phyloP scores from a whole-genome alignment of 2,329 filamentous ascomycete genomes.

The Claviceps fusiformis region DNA sequence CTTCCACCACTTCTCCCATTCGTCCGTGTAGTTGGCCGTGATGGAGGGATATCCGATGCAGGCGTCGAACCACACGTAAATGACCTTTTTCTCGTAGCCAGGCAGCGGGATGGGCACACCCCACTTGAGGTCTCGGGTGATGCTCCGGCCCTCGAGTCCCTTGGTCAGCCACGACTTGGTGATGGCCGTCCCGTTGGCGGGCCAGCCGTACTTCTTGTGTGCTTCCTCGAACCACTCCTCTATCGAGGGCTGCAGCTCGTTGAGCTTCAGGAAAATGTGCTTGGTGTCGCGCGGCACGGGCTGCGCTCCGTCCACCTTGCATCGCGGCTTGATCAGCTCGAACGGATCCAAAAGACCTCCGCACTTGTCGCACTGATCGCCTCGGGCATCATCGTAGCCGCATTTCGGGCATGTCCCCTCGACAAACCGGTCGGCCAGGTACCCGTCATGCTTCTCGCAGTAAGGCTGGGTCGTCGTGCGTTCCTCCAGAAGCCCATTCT shows the following conservation, averaged over 20 bases:
- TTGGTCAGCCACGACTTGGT: constrained; percentile 71
- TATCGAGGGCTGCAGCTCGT: constrained; percentile 66
- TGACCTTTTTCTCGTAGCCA: constrained; percentile 51
- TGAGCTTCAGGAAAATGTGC: constrained; percentile 78
- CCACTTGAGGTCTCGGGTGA: constrained; percentile 89
- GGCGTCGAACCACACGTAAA: constrained; percentile 90
- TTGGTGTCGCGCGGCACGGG: constrained; percentile 73
- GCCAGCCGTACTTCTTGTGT: constrained; percentile 64
- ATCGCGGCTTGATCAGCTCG: constrained; percentile 70
- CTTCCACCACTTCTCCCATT: constrained; percentile 94
- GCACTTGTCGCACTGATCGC: constrained; percentile 65
- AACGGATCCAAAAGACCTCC: constrained; percentile 59
- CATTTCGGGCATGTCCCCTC: constrained; percentile 69
- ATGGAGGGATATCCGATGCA: constrained; percentile 95
- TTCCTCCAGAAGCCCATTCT: constrained; percentile 82
- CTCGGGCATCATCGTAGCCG: constrained; percentile 54
- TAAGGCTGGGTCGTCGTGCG: constrained; percentile 79
- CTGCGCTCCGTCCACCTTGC: constrained; percentile 77
- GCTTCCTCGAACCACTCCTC: constrained; percentile 65
- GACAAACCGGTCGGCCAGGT: constrained; percentile 76
- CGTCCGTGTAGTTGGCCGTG: constrained; percentile 72
- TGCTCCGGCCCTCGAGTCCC: constrained; percentile 74
- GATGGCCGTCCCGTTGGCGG: constrained; percentile 59
- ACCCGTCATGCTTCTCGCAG: constrained; percentile 64
- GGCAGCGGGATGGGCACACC: constrained; percentile 45